Percentiles rank a stretch among this genome's conserved stretches.
Evolutionary conservation across 805 yeast genomes (phyloP).

Genomic region (Metschnikowia continentalis): DNA sequence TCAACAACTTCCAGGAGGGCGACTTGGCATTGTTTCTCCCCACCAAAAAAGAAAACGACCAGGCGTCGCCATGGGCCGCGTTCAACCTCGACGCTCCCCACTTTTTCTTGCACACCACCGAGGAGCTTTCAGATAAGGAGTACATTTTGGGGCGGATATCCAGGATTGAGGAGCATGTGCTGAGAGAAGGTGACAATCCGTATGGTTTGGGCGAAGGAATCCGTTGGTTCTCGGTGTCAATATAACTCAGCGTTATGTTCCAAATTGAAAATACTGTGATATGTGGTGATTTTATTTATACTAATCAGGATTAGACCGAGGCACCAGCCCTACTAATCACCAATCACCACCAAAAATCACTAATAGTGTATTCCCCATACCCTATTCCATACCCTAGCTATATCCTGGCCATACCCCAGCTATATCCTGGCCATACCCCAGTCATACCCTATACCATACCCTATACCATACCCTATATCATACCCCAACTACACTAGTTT

Average conservation of each 20-base stretch:
- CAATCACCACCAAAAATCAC: too few relatives aligned
- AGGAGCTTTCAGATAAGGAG: constrained; percentile 42
- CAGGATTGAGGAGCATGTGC: constrained; percentile 53
- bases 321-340: too few relatives aligned
- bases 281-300: too few relatives aligned
- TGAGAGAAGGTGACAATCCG: constrained; percentile 49
- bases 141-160: constrained; percentile 78
- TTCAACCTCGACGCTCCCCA: constrained; percentile 88
- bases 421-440: too few relatives aligned
- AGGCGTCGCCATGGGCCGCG: constrained; percentile 79
- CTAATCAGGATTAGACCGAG: too few relatives aligned
- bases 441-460: too few relatives aligned
- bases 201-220: constrained; percentile 59
- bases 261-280: too few relatives aligned
- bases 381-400: too few relatives aligned
- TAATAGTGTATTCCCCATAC: too few relatives aligned
- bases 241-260: background rate
- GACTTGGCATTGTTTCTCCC: constrained; percentile 86
- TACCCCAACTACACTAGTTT: too few relatives aligned
- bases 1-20: constrained; percentile 61
- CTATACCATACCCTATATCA: too few relatives aligned
- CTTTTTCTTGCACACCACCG: constrained; percentile 55
- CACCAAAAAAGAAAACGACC: constrained; percentile 48
- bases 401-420: too few relatives aligned
- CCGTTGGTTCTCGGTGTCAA: constrained; percentile 48